A percentile compares a stretch with the other conserved stretches of the same genome.
These are phyloP conservation scores for Beauveria australis DNA, from an alignment of 2,329 filamentous ascomycete genomes.

Conservation along the genomic window DNA sequence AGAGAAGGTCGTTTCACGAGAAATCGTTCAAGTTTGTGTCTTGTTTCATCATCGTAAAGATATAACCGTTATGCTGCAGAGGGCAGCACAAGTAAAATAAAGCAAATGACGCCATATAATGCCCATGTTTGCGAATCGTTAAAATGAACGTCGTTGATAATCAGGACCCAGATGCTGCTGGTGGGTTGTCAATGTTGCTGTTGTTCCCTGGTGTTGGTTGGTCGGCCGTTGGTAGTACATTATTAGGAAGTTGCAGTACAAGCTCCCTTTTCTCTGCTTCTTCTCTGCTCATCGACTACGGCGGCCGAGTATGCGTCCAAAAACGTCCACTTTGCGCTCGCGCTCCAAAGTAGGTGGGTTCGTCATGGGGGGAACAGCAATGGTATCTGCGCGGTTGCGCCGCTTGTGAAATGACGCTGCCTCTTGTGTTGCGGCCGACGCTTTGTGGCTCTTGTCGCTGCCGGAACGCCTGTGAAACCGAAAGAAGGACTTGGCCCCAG, in stretches of 20 bases:
- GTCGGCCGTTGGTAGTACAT: not conserved
- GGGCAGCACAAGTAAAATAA: constrained; percentile 1
- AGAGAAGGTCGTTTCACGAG: not conserved
- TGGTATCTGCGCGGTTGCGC: constrained; percentile 16
- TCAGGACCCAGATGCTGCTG: not conserved
- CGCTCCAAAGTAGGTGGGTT: constrained; percentile 11
- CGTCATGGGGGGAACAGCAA: constrained; percentile 16
- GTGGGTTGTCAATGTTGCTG: not conserved
- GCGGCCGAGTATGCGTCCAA: constrained; percentile 30
- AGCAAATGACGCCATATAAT: not conserved
- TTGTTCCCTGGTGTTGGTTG: not conserved
- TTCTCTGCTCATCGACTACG: constrained; percentile 18
- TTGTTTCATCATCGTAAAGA: not conserved
- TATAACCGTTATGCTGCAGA: not conserved
- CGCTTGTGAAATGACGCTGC: not conserved
- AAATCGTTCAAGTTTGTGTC: not conserved
- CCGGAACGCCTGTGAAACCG: constrained; percentile 33
- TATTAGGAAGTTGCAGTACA: not conserved
- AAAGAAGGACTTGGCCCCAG: constrained; percentile 32
- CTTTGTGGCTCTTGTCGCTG: constrained; percentile 22
- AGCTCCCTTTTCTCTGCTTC: not conserved
- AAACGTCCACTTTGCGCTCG: constrained; percentile 27
- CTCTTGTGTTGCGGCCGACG: constrained; percentile 4
- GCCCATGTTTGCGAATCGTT: constrained; percentile 5
- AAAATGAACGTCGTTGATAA: not conserved